Evolutionary conservation across 2,329 filamentous ascomycete species (phyloP), one percentile per base, ranked within the genome.

Genomic region (Hymenoscyphus albidus): DNA sequence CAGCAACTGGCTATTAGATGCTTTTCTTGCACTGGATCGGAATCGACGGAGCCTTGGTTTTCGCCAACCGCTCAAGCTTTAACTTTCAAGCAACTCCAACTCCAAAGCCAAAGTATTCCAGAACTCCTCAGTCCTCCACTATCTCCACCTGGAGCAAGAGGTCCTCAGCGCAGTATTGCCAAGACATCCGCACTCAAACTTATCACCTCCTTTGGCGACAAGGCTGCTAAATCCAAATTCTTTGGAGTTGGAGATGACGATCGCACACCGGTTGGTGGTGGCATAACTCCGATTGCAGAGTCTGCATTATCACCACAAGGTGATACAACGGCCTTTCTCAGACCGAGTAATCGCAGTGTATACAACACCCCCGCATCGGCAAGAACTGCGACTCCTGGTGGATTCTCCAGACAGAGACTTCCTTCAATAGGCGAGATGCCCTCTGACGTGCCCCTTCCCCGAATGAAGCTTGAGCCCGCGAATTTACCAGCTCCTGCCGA

Each of bases 1-100:
- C 91, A 95, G 69, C 91, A 96, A 72, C 81, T 99, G 57, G 95
- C 95, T 18, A 95, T 97, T 59, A 84, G 93, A 72, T 98, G 88
- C 77, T 97, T 97, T 76, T 92, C 94, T 59, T 97, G 94, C 76
- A 95, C 92, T 18, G 92, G 91, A 31, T 83, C 89, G 22, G 93
- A 97, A 74, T 90, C 91, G 0, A 87, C 89, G 0, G 92, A 95
- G 75, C 89, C 92, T 1, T 97, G 93, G 93, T 86, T 88, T 22
- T 96, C 93, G 9, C 93, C 94, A 10, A 89, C 90, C 2, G 91
- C 92, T 31, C 83, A 88, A 72, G 82, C 85, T 69, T 82, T 81
- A 10, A 81, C 83, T 61, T 80, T 83, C 75, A 83, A 76, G 70
- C 88, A 82, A 71, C 77, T 88, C 54, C 88, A 82, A 71, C 77